Base-by-base conservation (phyloP, 331 rosid genomes). In the Rhamnella rubrinervis region DNA sequence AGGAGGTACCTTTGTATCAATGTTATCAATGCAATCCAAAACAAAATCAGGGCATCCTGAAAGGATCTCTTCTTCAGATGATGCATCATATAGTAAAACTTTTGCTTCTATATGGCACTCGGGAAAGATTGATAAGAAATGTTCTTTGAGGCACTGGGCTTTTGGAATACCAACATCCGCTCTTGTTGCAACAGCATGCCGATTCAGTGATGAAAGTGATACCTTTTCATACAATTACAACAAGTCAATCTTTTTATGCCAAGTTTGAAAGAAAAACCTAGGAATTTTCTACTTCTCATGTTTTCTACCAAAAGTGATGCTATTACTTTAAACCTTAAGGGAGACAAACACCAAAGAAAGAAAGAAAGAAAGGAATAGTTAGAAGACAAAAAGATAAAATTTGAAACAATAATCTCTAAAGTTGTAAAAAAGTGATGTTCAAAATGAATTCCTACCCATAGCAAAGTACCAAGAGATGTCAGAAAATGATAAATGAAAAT, bases 121-220 rank as follows among this genome's bases (percentile, higher is more conserved):
- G 0, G 97, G 97, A 77, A 88, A 93, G 71, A 93, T 87, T 68
- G 95, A 88, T 67, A 58, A 71, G 80, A 88, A 88, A 84, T 90
- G 96, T 75, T 88, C 88, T 87, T 82, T 93, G 55, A 87, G 95
- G 83, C 97, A 90, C 81, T 85, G 88, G 73, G 96, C 91, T 85
- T 90, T 93, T 18, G 98, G 82, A 75, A 87, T 81, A 80, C 98
- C 98, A 70, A 93, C 98, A 83, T 93, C 97, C 79, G 96, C 89
- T 76, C 97, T 88, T 82, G 95, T 88, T 71, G 98, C 97, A 84
- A 88, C 95, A 79, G 98, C 96, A 74, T 93, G 98, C 69, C 97
- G 97, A 83, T 90, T 93, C 72, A 93, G 93, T 68, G 97, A 90
- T 77, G 98, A 90, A 72, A 90, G 92, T 76, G 98, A 93, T 73